Evolutionary conservation across 805 yeast species (phyloP).

Genomic region (Sugiyamaella chiloensis): DNA sequence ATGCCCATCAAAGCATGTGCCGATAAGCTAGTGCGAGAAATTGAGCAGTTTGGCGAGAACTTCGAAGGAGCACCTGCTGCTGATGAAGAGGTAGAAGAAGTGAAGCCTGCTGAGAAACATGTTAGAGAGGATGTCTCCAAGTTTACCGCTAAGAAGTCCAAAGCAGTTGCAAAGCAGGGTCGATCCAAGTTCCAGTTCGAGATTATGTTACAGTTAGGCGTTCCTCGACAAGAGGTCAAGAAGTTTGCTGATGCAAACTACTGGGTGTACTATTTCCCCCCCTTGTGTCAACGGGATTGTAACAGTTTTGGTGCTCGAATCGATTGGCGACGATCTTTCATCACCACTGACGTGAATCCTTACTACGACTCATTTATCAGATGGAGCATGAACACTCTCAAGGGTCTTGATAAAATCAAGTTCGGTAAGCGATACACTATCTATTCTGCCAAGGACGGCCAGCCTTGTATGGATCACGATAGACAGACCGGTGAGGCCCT

Average conservation of each 20-base stretch:
- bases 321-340: slow-evolving; percentile 96
- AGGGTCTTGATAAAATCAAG: slow-evolving; percentile 84
- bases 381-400: slow-evolving; percentile 93
- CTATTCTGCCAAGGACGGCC: slow-evolving; percentile 96
- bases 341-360: slow-evolving; percentile 93
- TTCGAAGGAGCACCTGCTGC: slow-evolving; percentile 64
- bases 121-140: slow-evolving; percentile 76
- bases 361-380: slow-evolving; percentile 92
- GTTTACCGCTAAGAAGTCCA: slow-evolving; percentile 88
- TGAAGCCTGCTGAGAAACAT: slow-evolving; percentile 21
- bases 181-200: slow-evolving; percentile 93
- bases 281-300: slow-evolving; percentile 78
- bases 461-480: slow-evolving; percentile 99
- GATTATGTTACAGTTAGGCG: slow-evolving; percentile 93
- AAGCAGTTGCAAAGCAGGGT: slow-evolving; percentile 91
- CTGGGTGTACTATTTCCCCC: slow-evolving; percentile 93
- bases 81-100: slow-evolving; percentile 41
- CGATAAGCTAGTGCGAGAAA: slow-evolving; percentile 88
- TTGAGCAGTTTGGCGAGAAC: slow-evolving; percentile 84
- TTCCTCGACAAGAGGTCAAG: slow-evolving; percentile 74
- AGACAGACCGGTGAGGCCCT: slow-evolving; percentile 97
- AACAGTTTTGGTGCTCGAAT: slow-evolving; percentile 83
- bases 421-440: slow-evolving; percentile 98
- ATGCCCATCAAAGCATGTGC: slow-evolving; percentile 96
- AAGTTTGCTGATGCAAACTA: slow-evolving; percentile 88